Base-by-base conservation (phyloP, 164 flowering plant species). In the Stephania japonica region DNA sequence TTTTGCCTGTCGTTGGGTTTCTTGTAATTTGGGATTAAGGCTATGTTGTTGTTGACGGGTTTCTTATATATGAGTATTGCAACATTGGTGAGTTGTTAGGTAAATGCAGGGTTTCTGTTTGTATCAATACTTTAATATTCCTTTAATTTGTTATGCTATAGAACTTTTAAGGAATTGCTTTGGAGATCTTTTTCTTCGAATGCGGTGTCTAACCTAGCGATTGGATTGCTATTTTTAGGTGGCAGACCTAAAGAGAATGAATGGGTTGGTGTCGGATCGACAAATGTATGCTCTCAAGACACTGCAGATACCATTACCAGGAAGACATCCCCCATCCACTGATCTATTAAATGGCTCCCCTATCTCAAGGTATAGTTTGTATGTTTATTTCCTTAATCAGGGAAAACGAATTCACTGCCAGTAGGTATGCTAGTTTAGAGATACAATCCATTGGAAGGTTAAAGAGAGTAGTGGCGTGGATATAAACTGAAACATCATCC, bases 261-360 rank as follows among this genome's bases (percentile, higher is more conserved):
- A 94, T 83, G 89, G 93, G 6, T 81, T 94, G 80, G 88, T 84
- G 16, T 84, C 97, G 4, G 98, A 94, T 85, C 92, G 85, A 79
- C 98, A 94, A 79, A 94, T 94, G 98, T 94, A 89, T 87, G 98
- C 94, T 72, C 85, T 86, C 72, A 89, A 90, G 86, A 77, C 93
- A 10, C 79, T 94, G 72, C 87, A 78, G 47, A 90, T 94, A 77
- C 98, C 98, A 9, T 77, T 85, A 14, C 93, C 93, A 5, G 94
- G 97, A 74, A 85, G 96, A 75, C 97, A 94, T 65, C 97, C 94
- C 0, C 98, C 97, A 18, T 93, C 98, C 49, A 83, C 88, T 9
- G 65, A 72, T 75, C 69, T 87, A 75, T 78, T 89, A 19, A 81
- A 85, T 82, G 87, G 83, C 61, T 81, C 80, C 5, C 72, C 74